Evolutionary conservation across 2,329 filamentous ascomycete genomes (phyloP).

Genomic region (Apiospora kogelbergensis): DNA sequence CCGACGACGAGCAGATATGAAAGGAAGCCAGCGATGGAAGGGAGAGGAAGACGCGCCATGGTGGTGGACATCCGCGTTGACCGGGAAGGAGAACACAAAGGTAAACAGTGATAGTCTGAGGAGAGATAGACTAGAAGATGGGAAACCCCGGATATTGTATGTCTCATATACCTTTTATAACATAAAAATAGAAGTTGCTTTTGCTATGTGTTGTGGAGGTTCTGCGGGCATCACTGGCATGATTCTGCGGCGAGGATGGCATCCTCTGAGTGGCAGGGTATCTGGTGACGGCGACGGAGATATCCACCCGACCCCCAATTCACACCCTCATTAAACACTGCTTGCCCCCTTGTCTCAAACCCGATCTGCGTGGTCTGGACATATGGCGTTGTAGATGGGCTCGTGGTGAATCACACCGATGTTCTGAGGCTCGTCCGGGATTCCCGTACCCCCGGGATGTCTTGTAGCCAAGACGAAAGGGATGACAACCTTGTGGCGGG

Average conservation of each 20-base stretch:
- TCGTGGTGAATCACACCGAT: neutral
- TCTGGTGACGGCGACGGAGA: neutral
- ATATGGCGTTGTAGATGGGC: neutral
- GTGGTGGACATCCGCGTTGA: neutral
- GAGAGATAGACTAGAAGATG: neutral
- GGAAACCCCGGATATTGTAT: neutral
- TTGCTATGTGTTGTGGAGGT: neutral
- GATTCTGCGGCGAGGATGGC: neutral
- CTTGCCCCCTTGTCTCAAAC: neutral
- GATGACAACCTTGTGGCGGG: neutral
- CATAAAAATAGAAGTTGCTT: neutral
- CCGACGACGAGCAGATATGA: neutral
- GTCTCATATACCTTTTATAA: conserved; percentile 6
- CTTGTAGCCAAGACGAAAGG: neutral
- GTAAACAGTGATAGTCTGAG: neutral
- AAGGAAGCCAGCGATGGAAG: neutral
- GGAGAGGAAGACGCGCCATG: neutral
- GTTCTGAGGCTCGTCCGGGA: neutral
- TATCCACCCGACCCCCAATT: neutral
- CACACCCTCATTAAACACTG: conserved; percentile 5
- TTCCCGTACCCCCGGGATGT: neutral
- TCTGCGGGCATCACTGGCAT: neutral
- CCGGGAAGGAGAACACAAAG: neutral
- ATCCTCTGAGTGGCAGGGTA: neutral
- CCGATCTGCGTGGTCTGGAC: neutral